phyloP scores from a whole-genome alignment of 1,284 basidiomycete genomes.

The Pseudozyma thailandica region DNA sequence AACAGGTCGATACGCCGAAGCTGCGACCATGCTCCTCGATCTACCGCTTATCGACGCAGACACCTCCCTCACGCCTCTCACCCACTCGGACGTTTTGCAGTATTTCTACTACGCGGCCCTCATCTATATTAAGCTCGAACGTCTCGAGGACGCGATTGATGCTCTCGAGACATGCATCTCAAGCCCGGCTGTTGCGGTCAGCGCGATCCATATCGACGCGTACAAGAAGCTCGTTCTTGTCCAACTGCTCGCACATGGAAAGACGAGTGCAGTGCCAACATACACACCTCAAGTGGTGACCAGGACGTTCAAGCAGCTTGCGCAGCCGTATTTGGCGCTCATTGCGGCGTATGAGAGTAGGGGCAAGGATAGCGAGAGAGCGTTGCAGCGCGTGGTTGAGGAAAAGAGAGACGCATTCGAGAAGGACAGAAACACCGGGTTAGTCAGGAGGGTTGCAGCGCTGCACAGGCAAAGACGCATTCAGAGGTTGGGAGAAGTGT shows the following conservation, averaged over 20 bases:
- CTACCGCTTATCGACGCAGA: conserved; percentile 44
- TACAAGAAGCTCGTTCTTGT: conserved; percentile 82
- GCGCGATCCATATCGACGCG: conserved; percentile 82
- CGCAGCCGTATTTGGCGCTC: conserved; percentile 28
- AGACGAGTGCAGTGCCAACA: conserved; percentile 56
- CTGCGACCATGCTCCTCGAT: conserved; percentile 44
- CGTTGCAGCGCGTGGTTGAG: conserved; percentile 22
- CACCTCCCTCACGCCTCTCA: conserved; percentile 28
- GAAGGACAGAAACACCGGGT: conserved; percentile 77
- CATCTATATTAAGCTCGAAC: conserved; percentile 45
- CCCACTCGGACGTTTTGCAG: conserved; percentile 51
- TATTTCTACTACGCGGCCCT: conserved; percentile 61
- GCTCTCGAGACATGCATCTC: conserved; percentile 71
- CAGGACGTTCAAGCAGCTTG: conserved; percentile 26
- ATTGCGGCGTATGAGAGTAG: conserved; percentile 27
- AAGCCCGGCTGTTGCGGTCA: conserved; percentile 75
- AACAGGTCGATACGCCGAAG: conserved; percentile 42
- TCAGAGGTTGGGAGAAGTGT: conserved; percentile 80
- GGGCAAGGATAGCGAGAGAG: background rate
- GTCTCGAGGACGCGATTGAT: conserved; percentile 46
- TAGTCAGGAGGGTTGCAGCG: conserved; percentile 76
- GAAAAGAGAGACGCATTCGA: conserved; percentile 27
- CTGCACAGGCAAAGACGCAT: conserved; percentile 79
- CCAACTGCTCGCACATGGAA: conserved; percentile 79
- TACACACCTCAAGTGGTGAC: conserved; percentile 25